Conservation (phyloP, 495 filamentous ascomycete genomes). For the Apodospora peruviana region DNA sequence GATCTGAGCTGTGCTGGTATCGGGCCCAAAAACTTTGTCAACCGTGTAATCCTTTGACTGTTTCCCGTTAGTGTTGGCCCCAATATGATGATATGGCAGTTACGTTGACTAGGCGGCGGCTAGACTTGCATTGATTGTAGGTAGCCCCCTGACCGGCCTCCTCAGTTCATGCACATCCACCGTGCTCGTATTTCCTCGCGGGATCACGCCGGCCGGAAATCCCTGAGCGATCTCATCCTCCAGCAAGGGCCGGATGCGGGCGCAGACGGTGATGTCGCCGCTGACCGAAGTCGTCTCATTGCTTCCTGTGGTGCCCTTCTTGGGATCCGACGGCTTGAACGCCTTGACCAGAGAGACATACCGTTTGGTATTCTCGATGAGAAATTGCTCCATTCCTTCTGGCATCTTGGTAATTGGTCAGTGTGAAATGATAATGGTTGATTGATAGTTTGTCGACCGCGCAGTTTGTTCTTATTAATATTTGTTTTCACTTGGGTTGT, state of each 20-base stretch:
- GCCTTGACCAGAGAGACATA: slow-evolving; percentile 14
- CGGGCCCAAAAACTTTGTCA: slow-evolving; percentile 15
- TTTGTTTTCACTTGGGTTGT: too few relatives aligned
- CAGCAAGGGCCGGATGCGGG: slow-evolving; percentile 16
- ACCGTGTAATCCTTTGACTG: slow-evolving; percentile 8
- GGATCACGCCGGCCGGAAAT: slow-evolving; percentile 11
- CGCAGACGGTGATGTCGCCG: slow-evolving; percentile 13
- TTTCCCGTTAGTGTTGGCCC: too few relatives aligned
- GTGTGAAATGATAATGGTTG: too few relatives aligned
- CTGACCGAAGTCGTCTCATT: background rate
- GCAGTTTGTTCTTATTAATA: too few relatives aligned
- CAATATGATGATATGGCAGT: too few relatives aligned
- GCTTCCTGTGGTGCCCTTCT: background rate
- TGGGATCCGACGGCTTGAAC: slow-evolving; percentile 10
- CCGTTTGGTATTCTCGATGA: slow-evolving; percentile 16
- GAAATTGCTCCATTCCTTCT: slow-evolving; percentile 17
- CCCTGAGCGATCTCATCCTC: slow-evolving; percentile 12
- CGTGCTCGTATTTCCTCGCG: slow-evolving; percentile 1
- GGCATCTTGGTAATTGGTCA: too few relatives aligned
- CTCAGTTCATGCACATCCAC: slow-evolving; percentile 17
- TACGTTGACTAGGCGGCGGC: background rate
- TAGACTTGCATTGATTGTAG: slow-evolving; percentile 9
- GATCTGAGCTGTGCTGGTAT: slow-evolving; percentile 11
- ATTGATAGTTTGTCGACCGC: too few relatives aligned
- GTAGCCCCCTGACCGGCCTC: slow-evolving; percentile 8